phyloP scores from a whole-genome alignment of 2,329 filamentous ascomycete species.

The Corinectria fuckeliana region DNA sequence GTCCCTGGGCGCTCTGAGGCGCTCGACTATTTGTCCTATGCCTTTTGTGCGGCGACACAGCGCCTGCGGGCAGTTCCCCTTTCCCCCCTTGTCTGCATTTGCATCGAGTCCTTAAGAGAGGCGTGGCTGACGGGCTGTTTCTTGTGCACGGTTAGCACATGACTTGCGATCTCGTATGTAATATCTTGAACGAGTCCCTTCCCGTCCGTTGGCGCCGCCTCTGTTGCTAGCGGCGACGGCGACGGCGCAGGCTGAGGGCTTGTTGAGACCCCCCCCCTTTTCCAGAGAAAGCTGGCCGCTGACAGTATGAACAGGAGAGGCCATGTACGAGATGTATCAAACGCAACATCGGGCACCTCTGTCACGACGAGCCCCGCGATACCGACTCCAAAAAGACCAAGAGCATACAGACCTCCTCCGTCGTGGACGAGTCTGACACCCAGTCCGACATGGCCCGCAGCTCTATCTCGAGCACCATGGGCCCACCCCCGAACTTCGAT shows the following conservation, averaged over 20 bases:
- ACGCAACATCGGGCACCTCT: constrained; percentile 97
- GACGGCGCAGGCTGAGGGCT: constrained; percentile 19
- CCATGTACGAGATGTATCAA: constrained; percentile 98
- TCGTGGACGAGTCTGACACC: constrained; percentile 67
- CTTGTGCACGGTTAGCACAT: constrained; percentile 69
- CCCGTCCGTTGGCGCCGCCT: constrained; percentile 12
- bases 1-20: constrained; percentile 25
- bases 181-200: constrained; percentile 22
- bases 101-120: constrained; percentile 23
- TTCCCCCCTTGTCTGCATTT: constrained; percentile 22
- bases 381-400: constrained; percentile 81
- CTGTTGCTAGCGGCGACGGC: constrained; percentile 21
- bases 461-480: constrained; percentile 65
- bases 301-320: constrained; percentile 70
- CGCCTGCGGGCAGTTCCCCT: constrained; percentile 15
- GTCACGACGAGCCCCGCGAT: constrained; percentile 96
- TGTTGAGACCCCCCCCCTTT: constrained; percentile 6
- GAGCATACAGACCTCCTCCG: constrained; percentile 54
- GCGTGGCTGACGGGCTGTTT: constrained; percentile 37
- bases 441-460: constrained; percentile 57
- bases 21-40: constrained; percentile 21
- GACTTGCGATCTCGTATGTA: constrained; percentile 88
- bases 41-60: constrained; percentile 28
- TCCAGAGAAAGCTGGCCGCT: constrained; percentile 31
- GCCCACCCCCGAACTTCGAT: constrained; percentile 54